phyloP scores from a whole-genome alignment of 257 asterid genomes.

The Cordia subcordata region DNA sequence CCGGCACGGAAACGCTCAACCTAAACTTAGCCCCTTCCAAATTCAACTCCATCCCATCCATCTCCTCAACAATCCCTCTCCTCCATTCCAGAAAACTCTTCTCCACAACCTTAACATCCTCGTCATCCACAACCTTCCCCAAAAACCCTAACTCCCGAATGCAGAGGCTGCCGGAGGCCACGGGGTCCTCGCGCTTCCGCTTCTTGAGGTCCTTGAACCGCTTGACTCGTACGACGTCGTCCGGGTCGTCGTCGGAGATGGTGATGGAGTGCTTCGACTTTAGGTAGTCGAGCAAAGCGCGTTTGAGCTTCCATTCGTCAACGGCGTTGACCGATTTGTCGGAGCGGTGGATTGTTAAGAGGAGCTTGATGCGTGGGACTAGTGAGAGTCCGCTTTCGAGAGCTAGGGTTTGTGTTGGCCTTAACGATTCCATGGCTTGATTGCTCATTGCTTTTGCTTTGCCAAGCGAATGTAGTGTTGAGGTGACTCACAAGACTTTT shows the following conservation, averaged over 20 bases:
- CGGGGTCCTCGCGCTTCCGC: constrained; percentile 93
- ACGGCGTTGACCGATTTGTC: constrained; percentile 74
- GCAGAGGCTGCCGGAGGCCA: constrained; percentile 65
- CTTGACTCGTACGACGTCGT: constrained; percentile 55
- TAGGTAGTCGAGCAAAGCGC: constrained; percentile 65
- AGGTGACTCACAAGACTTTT: too few relatives aligned
- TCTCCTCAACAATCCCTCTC: constrained; percentile 53
- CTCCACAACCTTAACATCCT: constrained; percentile 44
- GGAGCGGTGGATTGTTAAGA: constrained; percentile 63
- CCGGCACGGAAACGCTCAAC: constrained; percentile 51
- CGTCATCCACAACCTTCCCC: constrained; percentile 18
- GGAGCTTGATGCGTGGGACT: constrained; percentile 63
- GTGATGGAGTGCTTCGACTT: constrained; percentile 47
- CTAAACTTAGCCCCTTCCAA: constrained; percentile 74
- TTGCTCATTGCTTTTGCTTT: constrained; percentile 15
- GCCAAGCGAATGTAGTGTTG: too few relatives aligned
- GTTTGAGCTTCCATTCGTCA: constrained; percentile 95
- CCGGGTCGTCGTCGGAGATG: constrained; percentile 48
- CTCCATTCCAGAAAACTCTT: constrained; percentile 61
- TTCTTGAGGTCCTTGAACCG: constrained; percentile 67
- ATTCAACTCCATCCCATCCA: constrained; percentile 87
- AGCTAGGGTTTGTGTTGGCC: constrained; percentile 51
- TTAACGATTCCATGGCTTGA: constrained; percentile 20
- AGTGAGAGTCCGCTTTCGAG: constrained; percentile 70
- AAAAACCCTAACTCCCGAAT: constrained; percentile 74